Base-by-base conservation (phyloP, 768 basidiomycete species). In the Pisolithus orientalis region DNA sequence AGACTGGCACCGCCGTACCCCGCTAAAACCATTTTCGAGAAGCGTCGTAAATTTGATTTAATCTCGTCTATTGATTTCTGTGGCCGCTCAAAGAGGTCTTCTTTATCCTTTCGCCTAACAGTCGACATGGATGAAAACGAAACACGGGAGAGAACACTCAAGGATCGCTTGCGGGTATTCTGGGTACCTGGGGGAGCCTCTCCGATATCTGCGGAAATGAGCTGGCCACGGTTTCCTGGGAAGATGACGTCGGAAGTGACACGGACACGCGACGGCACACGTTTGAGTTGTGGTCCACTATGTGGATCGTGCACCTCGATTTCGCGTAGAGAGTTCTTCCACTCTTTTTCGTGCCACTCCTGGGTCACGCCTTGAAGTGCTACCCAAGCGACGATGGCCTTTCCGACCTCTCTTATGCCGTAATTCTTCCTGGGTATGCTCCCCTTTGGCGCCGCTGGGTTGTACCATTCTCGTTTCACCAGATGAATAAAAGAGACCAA, bases 1-100 rank as follows among this genome's bases (percentile, higher is more conserved):
- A 91, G 73, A 44, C 82, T 84, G 1, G 89, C 84, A 1, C 90
- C 90, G 13, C 90, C 90, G 58, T 93, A 92, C 3, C 89, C 87
- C 1, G 87, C 90, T 6, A 93, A 72, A 2, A 87, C 86, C 71
- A 93, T 80, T 65, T 90, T 90, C 13, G 87, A 90, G 38, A 90
- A 74, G 10, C 90, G 78, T 25, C 88, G 80, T n/a, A 92, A 68
- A 10, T 85, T 87, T 17, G 76, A 64, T 61, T 85, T 86, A 51
- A 89, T 71, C 45, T 86, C 82, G 1, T 72, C 66, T 55, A 54
- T 77, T 67, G 66, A 59, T 51, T 57, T 68, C 13, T 54, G 59
- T 38, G 31, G 59, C n/a, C 59, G 56, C 32, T 63, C 66, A n/a
- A 55, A 49, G n/a, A 49, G 57, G 0, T 52, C 46, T n/a, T 47